Percentiles rank a stretch among this genome's conserved stretches.
Conservation (phyloP, 2,329 filamentous ascomycete genomes). For the Raffaelea albimanens region DNA sequence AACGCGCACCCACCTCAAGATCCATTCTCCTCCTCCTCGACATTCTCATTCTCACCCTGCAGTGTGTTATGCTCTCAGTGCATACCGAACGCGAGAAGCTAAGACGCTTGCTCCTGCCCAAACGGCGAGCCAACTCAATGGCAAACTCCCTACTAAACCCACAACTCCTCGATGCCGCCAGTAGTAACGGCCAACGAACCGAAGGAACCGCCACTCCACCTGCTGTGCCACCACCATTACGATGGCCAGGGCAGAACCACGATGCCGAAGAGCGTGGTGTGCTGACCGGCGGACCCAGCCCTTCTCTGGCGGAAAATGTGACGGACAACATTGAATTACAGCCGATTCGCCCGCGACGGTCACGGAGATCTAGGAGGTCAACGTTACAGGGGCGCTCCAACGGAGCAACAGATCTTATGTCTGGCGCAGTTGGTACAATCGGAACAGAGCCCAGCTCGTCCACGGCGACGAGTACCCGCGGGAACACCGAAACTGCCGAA, state of each 20-base stretch:
- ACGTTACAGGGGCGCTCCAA: no score
- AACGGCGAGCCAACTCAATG: background rate
- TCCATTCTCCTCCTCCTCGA: conserved; percentile 48
- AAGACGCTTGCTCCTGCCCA: conserved; percentile 32
- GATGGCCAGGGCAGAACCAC: conserved; percentile 30
- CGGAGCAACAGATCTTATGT: no score
- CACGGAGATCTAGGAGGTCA: background rate
- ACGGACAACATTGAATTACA: background rate
- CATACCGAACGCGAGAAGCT: conserved; percentile 51
- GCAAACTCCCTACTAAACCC: no score
- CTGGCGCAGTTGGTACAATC: no score
- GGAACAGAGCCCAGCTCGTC: background rate
- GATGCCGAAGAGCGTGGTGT: conserved; percentile 50
- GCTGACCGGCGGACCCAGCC: conserved; percentile 10
- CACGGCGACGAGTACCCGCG: background rate
- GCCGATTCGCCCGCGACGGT: background rate
- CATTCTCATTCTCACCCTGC: conserved; percentile 43
- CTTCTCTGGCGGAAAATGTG: no score
- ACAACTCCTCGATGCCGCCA: no score
- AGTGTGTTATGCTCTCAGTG: conserved; percentile 56
- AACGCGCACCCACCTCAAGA: conserved; percentile 50
- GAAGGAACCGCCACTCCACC: conserved; percentile 6
- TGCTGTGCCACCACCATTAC: no score
- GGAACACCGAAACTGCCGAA: background rate
- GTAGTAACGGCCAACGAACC: conserved; percentile 15